Conservation (phyloP, 768 basidiomycete species). For the Psilocybe tampanensis region DNA sequence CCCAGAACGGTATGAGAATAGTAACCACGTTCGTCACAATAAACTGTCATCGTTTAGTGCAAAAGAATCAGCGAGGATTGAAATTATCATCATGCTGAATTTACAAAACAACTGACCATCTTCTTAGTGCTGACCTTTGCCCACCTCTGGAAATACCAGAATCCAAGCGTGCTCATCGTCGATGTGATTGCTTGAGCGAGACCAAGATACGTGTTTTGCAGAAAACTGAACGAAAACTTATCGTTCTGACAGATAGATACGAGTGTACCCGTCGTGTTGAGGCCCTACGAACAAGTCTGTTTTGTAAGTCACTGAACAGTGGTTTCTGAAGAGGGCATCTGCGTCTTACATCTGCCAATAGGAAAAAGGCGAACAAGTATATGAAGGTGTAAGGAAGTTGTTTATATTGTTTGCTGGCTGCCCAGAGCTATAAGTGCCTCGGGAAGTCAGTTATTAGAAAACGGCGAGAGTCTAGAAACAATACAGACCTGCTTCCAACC, state of each 20-base stretch:
- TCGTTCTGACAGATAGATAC: conserved; percentile 80
- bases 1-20: conserved; percentile 82
- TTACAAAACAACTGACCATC: conserved; percentile 53
- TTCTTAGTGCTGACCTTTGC: conserved; percentile 81
- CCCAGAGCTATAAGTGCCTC: conserved; percentile 64
- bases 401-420: conserved; percentile 73
- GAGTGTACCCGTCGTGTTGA: conserved; percentile 80
- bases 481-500: conserved; percentile 81
- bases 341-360: conserved; percentile 69
- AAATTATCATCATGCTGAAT: too few relatives aligned
- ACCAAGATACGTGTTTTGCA: conserved; percentile 80
- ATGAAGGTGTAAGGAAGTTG: conserved; percentile 81
- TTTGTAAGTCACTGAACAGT: background rate
- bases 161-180: conserved; percentile 69
- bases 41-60: conserved; percentile 46
- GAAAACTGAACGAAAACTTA: conserved; percentile 79
- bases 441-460: too few relatives aligned
- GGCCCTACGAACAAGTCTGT: conserved; percentile 48
- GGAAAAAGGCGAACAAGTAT: conserved; percentile 76
- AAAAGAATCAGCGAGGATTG: too few relatives aligned
- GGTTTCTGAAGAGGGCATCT: background rate
- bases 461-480: too few relatives aligned
- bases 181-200: conserved; percentile 77
- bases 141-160: conserved; percentile 83
- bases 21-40: conserved; percentile 76